Evolutionary conservation across 176 grass and related monocot genomes (phyloP), one percentile per base, ranked within the genome.

Genomic region (Cenchrus americanus): DNA sequence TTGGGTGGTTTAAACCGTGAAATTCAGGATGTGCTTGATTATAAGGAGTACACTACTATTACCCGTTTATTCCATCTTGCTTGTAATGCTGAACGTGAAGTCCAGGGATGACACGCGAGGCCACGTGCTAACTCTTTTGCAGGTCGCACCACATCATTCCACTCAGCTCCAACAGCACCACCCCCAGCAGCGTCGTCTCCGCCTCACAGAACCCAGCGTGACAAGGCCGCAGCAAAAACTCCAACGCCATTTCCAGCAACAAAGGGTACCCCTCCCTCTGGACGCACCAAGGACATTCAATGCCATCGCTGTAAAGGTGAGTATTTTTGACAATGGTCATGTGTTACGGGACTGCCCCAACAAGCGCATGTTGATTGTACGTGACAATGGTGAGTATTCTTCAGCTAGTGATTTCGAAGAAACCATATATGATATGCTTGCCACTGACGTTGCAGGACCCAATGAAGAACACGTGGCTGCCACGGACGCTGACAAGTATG

Each of bases 1-100:
- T 63, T 63, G 61, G 61, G 61, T 60, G 61, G 61, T 10, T 24
- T 63, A 17, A 58, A 58, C 19, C 19, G 54, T 58, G 54, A 58
- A 58, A 58, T 58, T 8, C 18, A 58, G 54, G 61, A 63, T 63
- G 24, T 63, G 24, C 61, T 63, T 63, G 61, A 63, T 63, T 63
- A 63, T 19, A 58, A 58, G 54, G 54, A 58, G 54, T 58, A 58
- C 54, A 58, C 19, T 58, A 58, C 6, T 58, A 63, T 63, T 30
- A 63, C 61, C 6, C 61, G 61, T 63, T 63, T 63, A 12, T 63
- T 63, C 61, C 61, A 63, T 30, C 61, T 63, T 63, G 23, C 24
- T 63, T 63, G 61, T 5, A 63, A 63, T 30, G 61, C 61, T 63
- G 24, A 30, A 63, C 61, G 61, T 63, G 61, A 63, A 63, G 61